Evolutionary conservation across 2,329 filamentous ascomycete species (phyloP).

Genomic region (Onygenales sp.): DNA sequence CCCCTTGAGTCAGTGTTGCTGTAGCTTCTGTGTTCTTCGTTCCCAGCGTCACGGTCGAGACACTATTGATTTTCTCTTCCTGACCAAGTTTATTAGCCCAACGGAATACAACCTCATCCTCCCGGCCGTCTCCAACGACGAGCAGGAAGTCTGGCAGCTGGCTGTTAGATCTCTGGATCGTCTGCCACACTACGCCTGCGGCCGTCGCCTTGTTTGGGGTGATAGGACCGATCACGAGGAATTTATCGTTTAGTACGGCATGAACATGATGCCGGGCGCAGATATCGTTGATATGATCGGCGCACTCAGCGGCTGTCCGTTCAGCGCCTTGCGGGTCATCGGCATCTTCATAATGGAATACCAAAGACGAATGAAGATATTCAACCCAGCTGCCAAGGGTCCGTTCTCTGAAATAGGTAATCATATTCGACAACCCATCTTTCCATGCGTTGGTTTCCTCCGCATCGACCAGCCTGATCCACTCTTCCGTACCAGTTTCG

Average conservation of each 20-base stretch:
- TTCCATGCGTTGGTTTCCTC: slow-evolving; percentile 70
- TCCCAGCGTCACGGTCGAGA: slow-evolving; percentile 78
- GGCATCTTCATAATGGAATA: slow-evolving; percentile 81
- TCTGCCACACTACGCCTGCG: slow-evolving; percentile 61
- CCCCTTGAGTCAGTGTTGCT: slow-evolving; percentile 78
- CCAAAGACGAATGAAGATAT: slow-evolving; percentile 80
- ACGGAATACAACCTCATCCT: slow-evolving; percentile 87
- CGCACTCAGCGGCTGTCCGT: slow-evolving; percentile 78
- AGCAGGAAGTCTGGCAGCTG: slow-evolving; percentile 68
- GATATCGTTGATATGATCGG: slow-evolving; percentile 89
- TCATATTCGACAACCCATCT: slow-evolving; percentile 67
- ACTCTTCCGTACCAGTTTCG: slow-evolving; percentile 56
- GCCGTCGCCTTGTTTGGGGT: slow-evolving; percentile 85
- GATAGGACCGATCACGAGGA: slow-evolving; percentile 73
- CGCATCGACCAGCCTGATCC: slow-evolving; percentile 69
- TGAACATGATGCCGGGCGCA: slow-evolving; percentile 76
- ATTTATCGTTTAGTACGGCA: slow-evolving; percentile 70
- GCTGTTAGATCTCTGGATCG: slow-evolving; percentile 43
- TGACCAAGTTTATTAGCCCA: slow-evolving; percentile 76
- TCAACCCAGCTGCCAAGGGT: slow-evolving; percentile 82
- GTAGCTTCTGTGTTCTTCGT: slow-evolving; percentile 80
- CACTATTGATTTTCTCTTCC: slow-evolving; percentile 52
- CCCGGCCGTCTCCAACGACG: slow-evolving; percentile 80
- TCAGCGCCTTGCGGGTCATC: slow-evolving; percentile 67
- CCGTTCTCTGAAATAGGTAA: slow-evolving; percentile 82